Conservation (phyloP, 495 filamentous ascomycete species). For the Hypoxylon perforatum region DNA sequence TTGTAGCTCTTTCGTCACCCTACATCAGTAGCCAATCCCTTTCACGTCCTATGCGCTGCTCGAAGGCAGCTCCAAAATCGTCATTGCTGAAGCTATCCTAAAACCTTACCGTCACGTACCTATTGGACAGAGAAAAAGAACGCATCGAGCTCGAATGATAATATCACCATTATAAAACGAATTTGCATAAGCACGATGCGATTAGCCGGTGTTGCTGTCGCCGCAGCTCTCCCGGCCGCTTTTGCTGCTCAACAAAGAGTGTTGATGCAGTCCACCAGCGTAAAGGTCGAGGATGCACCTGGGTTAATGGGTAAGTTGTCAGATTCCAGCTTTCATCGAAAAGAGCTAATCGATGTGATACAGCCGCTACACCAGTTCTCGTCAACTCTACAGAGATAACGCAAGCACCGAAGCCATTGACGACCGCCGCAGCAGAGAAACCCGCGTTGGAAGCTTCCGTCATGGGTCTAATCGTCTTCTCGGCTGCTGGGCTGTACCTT, state of each 20-base stretch:
- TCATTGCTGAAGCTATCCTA: slow-evolving; percentile 6
- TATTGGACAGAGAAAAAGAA: background rate
- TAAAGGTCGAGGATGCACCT: slow-evolving; percentile 34
- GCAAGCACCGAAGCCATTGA: slow-evolving; percentile 23
- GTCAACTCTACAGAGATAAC: slow-evolving; percentile 39
- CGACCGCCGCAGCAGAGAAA: slow-evolving; percentile 32
- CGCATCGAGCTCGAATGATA: slow-evolving; percentile 22
- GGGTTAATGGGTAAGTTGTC: slow-evolving; percentile 24
- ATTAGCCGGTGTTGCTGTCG: slow-evolving; percentile 10
- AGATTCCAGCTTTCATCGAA: background rate
- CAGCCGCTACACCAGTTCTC: slow-evolving; percentile 29
- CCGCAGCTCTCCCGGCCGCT: slow-evolving; percentile 12
- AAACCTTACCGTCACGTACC: slow-evolving; percentile 7
- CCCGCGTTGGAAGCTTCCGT: slow-evolving; percentile 44
- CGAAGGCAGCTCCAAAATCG: slow-evolving; percentile 21
- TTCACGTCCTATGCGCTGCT: slow-evolving; percentile 27
- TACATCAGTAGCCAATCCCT: background rate
- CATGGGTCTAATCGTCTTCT: slow-evolving; percentile 48
- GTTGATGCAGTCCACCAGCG: slow-evolving; percentile 22
- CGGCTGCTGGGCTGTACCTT: slow-evolving; percentile 42
- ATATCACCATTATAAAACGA: background rate
- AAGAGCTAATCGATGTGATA: slow-evolving; percentile 10
- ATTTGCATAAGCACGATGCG: slow-evolving; percentile 24
- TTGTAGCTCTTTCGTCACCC: background rate
- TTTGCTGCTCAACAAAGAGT: slow-evolving; percentile 27